A percentile compares a stretch with the other conserved stretches of the same genome.
Evolutionary conservation across 2,329 filamentous ascomycete genomes (phyloP).

Genomic region (Helotiales sp.): DNA sequence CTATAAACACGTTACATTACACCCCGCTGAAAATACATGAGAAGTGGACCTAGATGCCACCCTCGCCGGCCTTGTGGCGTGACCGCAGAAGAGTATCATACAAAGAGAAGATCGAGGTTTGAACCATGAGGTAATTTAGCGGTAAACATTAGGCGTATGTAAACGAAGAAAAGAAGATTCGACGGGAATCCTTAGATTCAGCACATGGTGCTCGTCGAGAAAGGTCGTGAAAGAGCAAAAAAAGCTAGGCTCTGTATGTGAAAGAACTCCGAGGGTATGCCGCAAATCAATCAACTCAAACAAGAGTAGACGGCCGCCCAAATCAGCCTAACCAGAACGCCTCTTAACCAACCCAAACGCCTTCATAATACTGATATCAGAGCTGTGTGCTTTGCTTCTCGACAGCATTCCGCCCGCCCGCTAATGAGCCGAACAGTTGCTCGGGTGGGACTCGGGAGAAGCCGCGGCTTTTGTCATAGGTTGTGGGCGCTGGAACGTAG

Average conservation of each 20-base stretch:
- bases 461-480: constrained; percentile 59
- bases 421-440: constrained; percentile 43
- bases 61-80: constrained; percentile 28
- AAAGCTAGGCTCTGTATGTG: constrained; percentile 20
- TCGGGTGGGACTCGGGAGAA: constrained; percentile 61
- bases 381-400: constrained; percentile 33
- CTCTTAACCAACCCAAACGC: constrained; percentile 29
- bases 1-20: constrained; percentile 1
- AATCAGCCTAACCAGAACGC: constrained; percentile 34
- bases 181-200: constrained; percentile 20
- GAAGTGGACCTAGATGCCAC: background rate
- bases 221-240: constrained; percentile 22
- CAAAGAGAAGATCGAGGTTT: constrained; percentile 30
- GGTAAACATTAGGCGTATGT: constrained; percentile 33
- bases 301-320: constrained; percentile 23
- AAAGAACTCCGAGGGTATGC: constrained; percentile 27
- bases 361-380: constrained; percentile 27
- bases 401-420: constrained; percentile 30
- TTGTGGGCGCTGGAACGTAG: constrained; percentile 74
- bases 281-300: constrained; percentile 28
- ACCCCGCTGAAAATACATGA: background rate
- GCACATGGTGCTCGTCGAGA: constrained; percentile 21
- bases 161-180: constrained; percentile 17
- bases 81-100: constrained; percentile 29
- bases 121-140: constrained; percentile 23